These are phyloP conservation scores for Ophiostoma sp. DNA, from an alignment of 2,329 filamentous ascomycete genomes.

Conservation along the genomic window DNA sequence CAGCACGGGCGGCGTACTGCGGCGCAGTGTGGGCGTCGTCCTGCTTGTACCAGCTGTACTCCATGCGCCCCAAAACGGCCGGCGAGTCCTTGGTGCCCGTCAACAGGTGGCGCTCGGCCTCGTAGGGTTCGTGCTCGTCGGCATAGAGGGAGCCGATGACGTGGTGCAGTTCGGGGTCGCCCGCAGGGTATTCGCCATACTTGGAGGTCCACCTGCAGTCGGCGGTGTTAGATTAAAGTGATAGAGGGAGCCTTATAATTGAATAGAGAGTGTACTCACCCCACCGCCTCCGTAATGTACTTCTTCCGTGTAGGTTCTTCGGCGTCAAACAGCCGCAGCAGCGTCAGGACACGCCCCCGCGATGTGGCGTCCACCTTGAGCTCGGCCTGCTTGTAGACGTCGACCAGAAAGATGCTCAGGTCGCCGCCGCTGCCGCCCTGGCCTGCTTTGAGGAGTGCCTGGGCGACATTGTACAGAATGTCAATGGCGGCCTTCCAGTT, in stretches of 20 bases:
- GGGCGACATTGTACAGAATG: conserved; percentile 79
- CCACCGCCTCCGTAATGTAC: conserved; percentile 82
- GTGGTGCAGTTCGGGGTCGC: conserved; percentile 93
- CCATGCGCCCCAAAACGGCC: conserved; percentile 74
- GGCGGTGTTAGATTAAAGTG: background rate
- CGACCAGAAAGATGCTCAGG: conserved; percentile 80
- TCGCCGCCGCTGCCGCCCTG: conserved; percentile 93
- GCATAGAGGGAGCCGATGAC: conserved; percentile 84
- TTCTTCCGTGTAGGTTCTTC: conserved; percentile 91
- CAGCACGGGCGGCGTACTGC: conserved; percentile 78
- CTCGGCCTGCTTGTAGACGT: conserved; percentile 86
- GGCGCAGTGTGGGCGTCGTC: conserved; percentile 86
- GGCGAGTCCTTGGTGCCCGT: conserved; percentile 88
- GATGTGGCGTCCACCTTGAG: conserved; percentile 71
- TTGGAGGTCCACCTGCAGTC: conserved; percentile 73
- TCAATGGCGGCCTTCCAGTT: conserved; percentile 86
- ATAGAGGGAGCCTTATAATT: background rate
- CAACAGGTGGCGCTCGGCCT: conserved; percentile 86
- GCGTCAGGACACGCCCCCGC: conserved; percentile 73
- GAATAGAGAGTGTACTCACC: conserved; percentile 48
- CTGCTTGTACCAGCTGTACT: conserved; percentile 91
- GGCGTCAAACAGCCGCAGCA: conserved; percentile 75
- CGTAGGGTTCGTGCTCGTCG: conserved; percentile 89
- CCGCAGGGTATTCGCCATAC: conserved; percentile 82
- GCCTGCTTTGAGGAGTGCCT: conserved; percentile 84